These are phyloP conservation scores for Termitomyces heimii DNA, from an alignment of 768 basidiomycete genomes.

Conservation along the genomic window DNA sequence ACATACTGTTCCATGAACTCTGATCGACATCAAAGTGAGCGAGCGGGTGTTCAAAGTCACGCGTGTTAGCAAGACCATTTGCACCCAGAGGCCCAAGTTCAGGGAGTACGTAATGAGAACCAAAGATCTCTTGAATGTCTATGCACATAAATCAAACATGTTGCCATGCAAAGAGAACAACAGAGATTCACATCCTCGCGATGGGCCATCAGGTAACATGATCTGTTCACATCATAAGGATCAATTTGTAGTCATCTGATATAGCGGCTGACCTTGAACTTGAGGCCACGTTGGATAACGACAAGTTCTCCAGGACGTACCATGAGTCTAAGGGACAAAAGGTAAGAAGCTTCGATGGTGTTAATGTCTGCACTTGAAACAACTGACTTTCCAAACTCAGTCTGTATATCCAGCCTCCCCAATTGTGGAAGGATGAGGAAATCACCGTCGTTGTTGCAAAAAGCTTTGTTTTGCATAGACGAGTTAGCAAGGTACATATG, in stretches of 20 bases:
- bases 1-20: constrained; percentile 49
- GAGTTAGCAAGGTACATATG: constrained; percentile 56
- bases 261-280: constrained; percentile 60
- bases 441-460: constrained; percentile 60
- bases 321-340: constrained; percentile 39
- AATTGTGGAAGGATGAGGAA: constrained; percentile 62
- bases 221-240: constrained; percentile 26
- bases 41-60: constrained; percentile 62
- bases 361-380: background rate
- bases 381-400: constrained; percentile 60
- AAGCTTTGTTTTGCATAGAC: constrained; percentile 57
- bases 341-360: background rate
- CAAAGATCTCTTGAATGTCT: constrained; percentile 64
- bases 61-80: constrained; percentile 58
- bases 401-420: constrained; percentile 62
- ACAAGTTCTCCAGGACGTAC: constrained; percentile 57
- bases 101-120: constrained; percentile 56
- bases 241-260: too few species aligned
- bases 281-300: constrained; percentile 62
- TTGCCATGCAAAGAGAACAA: too few species aligned
- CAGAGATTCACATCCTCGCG: constrained; percentile 47
- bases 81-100: constrained; percentile 63
- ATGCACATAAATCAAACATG: background rate
- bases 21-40: constrained; percentile 65
- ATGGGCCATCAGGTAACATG: constrained; percentile 50